Conservation (phyloP, 495 filamentous ascomycete species). For the Xylaria castorea region DNA sequence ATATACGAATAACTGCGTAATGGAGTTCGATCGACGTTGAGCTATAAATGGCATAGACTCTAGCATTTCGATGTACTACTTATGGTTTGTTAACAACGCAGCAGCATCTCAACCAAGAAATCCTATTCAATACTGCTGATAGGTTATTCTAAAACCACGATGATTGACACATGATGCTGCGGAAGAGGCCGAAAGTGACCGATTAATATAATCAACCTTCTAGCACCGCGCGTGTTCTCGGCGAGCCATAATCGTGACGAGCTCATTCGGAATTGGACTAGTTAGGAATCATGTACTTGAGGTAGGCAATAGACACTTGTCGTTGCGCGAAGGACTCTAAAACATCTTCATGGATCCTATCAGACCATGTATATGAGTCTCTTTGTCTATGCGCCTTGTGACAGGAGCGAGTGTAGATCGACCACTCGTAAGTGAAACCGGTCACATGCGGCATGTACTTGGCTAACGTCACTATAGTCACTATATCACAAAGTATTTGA, state of each 20-base stretch:
- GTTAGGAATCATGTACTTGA: too few relatives aligned
- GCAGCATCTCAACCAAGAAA: background rate
- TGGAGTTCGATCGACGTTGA: background rate
- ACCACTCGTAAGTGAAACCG: background rate
- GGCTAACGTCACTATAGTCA: background rate
- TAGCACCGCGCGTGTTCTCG: background rate
- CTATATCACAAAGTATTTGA: background rate
- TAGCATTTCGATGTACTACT: background rate
- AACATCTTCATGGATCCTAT: too few relatives aligned
- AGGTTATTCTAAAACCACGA: background rate
- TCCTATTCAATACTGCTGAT: background rate
- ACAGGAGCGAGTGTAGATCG: background rate
- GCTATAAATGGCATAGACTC: background rate
- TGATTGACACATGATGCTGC: background rate
- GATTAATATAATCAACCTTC: background rate
- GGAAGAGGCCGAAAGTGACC: background rate
- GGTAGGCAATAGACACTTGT: too few relatives aligned
- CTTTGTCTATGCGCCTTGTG: too few relatives aligned
- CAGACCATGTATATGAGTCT: too few relatives aligned
- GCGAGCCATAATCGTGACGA: background rate
- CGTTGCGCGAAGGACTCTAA: too few relatives aligned
- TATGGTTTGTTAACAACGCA: background rate
- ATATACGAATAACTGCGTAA: background rate
- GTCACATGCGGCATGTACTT: background rate
- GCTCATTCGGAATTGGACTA: background rate